Percentiles rank a stretch among this genome's conserved stretches.
Evolutionary conservation across 768 basidiomycete genomes (phyloP).

Genomic region (Boletus reticulatus): DNA sequence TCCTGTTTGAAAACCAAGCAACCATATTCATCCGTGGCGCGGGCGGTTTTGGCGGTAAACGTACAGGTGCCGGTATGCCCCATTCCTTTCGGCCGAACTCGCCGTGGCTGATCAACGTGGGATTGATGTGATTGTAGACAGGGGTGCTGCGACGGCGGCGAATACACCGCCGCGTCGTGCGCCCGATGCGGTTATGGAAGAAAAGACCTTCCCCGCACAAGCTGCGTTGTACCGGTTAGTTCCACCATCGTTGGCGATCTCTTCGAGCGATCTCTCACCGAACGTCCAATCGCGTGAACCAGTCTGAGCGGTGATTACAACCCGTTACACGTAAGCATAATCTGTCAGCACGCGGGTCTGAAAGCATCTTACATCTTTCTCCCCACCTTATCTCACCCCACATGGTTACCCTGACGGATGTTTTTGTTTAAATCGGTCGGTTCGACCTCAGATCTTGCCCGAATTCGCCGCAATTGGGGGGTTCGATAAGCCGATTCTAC

Average conservation of each 20-base stretch:
- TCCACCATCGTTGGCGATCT: not conserved
- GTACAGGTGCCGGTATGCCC: constrained; percentile 67
- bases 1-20: constrained; percentile 89
- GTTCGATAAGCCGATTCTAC: constrained; percentile 86
- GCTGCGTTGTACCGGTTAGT: constrained; percentile 88
- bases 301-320: constrained; percentile 91
- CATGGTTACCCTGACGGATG: not conserved
- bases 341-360: constrained; percentile 1
- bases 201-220: constrained; percentile 78
- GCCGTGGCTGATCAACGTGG: not conserved
- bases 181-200: constrained; percentile 86
- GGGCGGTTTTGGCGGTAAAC: constrained; percentile 96
- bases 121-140: constrained; percentile 50
- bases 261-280: constrained; percentile 3
- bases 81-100: constrained; percentile 1
- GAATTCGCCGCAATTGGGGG: constrained; percentile 95
- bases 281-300: not conserved
- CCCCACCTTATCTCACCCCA: not conserved
- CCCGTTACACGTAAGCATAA: constrained; percentile 70
- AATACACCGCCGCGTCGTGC: constrained; percentile 79
- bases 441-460: constrained; percentile 67
- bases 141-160: constrained; percentile 81
- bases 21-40: constrained; percentile 91
- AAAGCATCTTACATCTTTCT: not conserved
- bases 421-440: not conserved